These are phyloP conservation scores for Fusarium drepaniforme DNA, from an alignment of 2,329 filamentous ascomycete genomes.

Conservation along the genomic window DNA sequence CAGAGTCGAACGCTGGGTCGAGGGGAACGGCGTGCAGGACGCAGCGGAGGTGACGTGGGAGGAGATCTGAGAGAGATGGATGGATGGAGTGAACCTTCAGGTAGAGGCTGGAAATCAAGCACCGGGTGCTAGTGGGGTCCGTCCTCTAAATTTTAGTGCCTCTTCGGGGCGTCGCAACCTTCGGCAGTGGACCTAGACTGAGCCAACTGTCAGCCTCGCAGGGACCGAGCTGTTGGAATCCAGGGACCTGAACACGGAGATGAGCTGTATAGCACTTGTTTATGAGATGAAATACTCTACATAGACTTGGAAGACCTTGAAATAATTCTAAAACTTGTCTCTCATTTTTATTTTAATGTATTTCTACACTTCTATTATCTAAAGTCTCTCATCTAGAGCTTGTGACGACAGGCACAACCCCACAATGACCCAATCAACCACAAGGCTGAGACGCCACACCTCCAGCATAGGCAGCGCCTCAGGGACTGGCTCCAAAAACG, in stretches of 20 bases:
- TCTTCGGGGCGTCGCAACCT: conserved; percentile 9
- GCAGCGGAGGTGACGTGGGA: conserved; percentile 6
- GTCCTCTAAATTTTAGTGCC: conserved; percentile 34
- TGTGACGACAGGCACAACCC: conserved; percentile 6
- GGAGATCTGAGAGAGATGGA: conserved; percentile 12
- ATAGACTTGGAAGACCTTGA: neutral
- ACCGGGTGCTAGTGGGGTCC: conserved; percentile 33
- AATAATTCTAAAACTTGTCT: neutral
- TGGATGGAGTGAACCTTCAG: neutral
- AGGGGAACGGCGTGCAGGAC: conserved; percentile 8
- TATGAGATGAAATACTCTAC: neutral
- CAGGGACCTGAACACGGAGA: neutral
- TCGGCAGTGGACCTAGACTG: conserved; percentile 13
- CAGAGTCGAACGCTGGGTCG: conserved; percentile 2
- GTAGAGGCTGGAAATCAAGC: neutral
- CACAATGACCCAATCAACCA: conserved; percentile 42
- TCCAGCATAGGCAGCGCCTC: conserved; percentile 6
- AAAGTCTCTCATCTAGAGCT: neutral
- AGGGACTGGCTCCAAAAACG: conserved; percentile 37
- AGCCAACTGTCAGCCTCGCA: conserved; percentile 33
- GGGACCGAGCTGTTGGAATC: conserved; percentile 18
- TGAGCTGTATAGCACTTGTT: neutral
- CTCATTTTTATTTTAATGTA: neutral
- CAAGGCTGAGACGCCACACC: conserved; percentile 38
- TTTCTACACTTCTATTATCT: neutral